Base-by-base conservation (phyloP, 2,329 filamentous ascomycete species). In the Metarhizium brunneum region DNA sequence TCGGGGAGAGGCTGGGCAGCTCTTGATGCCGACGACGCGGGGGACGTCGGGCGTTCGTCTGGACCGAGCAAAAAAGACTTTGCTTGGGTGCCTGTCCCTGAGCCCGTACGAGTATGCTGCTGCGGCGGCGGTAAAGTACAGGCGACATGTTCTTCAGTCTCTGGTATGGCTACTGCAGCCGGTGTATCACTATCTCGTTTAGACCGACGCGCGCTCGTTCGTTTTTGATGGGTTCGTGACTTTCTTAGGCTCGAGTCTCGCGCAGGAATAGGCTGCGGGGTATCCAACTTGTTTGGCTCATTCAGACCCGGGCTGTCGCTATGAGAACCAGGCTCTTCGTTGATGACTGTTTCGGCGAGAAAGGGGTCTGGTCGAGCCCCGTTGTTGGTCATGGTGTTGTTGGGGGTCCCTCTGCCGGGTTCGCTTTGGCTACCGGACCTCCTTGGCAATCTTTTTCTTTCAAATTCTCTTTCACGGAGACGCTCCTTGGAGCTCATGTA, bases 401-500 rank as follows among this genome's bases (percentile, higher is more conserved):
- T 70, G 51, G 70, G 72, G 29, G 58, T 45, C 30, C 51, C 69
- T 18, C 40, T 47, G 13, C 20, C 14, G 6, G 47, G 7, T 11
- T 51, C 52, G 29, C 4, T 66, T 42, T 71, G 63, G 50, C 73
- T 72, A 58, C 72, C 38, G 32, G 47, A 13, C 36, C 62, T 62
- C 4, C 64, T 62, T 0, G 63, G 64, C n/a, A 71, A 64, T 45
- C 83, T 77, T 63, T 81, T 86, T 61, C 80, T 79, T 59, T 87
- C 84, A 4, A 71, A 71, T 59, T 87, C 84, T 60, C 78, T 83
- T 53, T 84, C 82, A 49, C 80, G 77, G 49, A 89, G 71, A 35
- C 78, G 77, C 67, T 90, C 86, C 65, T 81, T 85, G 49, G 86
- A 89, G 71, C 79, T 84, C 84, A 87, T 88, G 64, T 88, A 88